Conservation (phyloP, 2,329 filamentous ascomycete species). For the Thermochaetoides dissita region DNA sequence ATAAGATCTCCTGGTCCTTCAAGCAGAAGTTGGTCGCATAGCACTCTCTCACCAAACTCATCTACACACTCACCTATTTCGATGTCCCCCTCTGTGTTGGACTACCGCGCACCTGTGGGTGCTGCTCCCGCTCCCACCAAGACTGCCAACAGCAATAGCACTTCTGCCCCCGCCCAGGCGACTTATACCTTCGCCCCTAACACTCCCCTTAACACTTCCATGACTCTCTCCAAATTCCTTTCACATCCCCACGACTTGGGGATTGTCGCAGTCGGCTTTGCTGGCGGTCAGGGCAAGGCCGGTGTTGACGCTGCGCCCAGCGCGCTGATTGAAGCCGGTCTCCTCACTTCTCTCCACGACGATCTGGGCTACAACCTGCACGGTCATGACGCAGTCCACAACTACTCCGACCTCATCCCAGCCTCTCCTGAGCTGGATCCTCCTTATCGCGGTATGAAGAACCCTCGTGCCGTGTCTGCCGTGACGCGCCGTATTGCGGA, state of each 20-base stretch:
- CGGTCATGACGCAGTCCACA: slow-evolving; percentile 70
- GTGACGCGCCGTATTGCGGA: slow-evolving; percentile 68
- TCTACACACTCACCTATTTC: no score
- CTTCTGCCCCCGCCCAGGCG: slow-evolving; percentile 6
- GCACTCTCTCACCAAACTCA: no score
- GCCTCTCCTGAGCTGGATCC: slow-evolving; percentile 50
- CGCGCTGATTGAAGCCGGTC: slow-evolving; percentile 75
- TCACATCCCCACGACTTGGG: slow-evolving; percentile 67
- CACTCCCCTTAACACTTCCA: slow-evolving; percentile 32
- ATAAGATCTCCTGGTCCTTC: no score
- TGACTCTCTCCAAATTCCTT: slow-evolving; percentile 60
- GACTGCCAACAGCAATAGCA: slow-evolving; percentile 1
- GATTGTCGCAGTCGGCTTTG: slow-evolving; percentile 90
- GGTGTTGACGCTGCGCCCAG: slow-evolving; percentile 85
- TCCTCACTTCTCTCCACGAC: slow-evolving; percentile 67
- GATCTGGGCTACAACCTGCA: slow-evolving; percentile 82
- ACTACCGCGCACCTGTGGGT: no score
- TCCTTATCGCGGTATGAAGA: slow-evolving; percentile 85
- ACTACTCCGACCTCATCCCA: slow-evolving; percentile 56
- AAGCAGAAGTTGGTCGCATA: no score
- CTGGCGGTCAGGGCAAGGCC: slow-evolving; percentile 84
- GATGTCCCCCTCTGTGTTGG: no score
- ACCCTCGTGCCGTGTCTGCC: slow-evolving; percentile 69
- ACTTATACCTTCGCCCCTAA: no score
- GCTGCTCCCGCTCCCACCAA: slow-evolving; percentile 1